Evolutionary conservation across 352 stramenopile genomes (phyloP), one percentile per base, ranked within the genome.

Genomic region (Pythium chondricola): DNA sequence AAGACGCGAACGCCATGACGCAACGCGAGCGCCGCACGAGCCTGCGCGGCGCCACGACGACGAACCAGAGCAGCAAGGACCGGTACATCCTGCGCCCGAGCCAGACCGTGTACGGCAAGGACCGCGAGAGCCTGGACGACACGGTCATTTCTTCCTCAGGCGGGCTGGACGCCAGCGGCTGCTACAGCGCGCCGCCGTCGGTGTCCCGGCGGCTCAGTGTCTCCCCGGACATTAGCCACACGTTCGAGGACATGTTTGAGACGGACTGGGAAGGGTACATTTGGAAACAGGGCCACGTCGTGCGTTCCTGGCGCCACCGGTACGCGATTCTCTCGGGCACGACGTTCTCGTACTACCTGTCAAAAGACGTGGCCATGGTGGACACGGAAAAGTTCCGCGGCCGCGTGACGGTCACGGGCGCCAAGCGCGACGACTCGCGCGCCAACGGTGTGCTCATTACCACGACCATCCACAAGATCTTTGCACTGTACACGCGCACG

Each of bases 221-320:
- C 3, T 90, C 74, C 9, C 73, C 74, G 1, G 78, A 90, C 48
- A 63, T 83, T n/a, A 79, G 55, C 35, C 67, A 76, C 52, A 66
- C 76, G 14, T 89, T 87, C 26, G 81, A 93, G 30, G 81, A 93
- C 46, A 71, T 88, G 51, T 89, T 89, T 33, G 82, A 93, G 57
- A 93, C 82, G 32, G 81, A 93, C 57, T 93, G 82, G 82, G 82
- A 93, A 53, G 82, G 82, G 5, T 93, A 93, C 52, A 72, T 91
- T 38, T 91, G 80, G 80, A 93, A 93, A 46, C 82, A 93, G 54
- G 80, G 82, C 20, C 79, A 93, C 43, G 82, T 93, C 45, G 79
- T 93, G 43, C 79, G 80, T 54, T 88, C 80, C 38, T 93, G 82
- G 82, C 71, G 82, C 17, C 86, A 88, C 44, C 82, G 82, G 38